Percentiles rank a stretch among this genome's conserved stretches.
Conservation (phyloP, 805 yeast genomes). For the Saccharomyces eubayanus region DNA sequence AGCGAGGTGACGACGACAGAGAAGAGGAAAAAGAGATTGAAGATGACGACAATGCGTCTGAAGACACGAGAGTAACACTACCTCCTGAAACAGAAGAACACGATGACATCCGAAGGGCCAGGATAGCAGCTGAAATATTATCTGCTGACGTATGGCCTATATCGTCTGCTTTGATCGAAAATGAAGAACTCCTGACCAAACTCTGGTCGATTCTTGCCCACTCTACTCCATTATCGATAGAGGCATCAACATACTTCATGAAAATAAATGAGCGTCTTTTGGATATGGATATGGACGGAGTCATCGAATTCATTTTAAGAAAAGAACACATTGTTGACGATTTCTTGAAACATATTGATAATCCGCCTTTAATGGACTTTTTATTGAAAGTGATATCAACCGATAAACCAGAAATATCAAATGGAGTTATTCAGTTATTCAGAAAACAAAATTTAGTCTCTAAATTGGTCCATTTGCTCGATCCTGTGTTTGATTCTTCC, state of each 20-base stretch:
- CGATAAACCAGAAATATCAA: slow-evolving; percentile 82
- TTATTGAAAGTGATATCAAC: slow-evolving; percentile 82
- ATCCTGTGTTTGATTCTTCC: slow-evolving; percentile 57
- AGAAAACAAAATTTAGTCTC: slow-evolving; percentile 68
- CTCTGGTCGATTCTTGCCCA: slow-evolving; percentile 77
- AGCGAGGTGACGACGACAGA: slow-evolving; percentile 11
- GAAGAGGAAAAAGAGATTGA: slow-evolving; percentile 13
- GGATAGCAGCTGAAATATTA: slow-evolving; percentile 78
- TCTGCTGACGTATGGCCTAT: slow-evolving; percentile 92
- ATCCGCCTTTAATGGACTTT: slow-evolving; percentile 92
- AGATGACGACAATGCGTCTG: slow-evolving; percentile 23
- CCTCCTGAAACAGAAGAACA: slow-evolving; percentile 33
- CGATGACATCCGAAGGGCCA: slow-evolving; percentile 40
- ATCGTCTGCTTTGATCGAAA: slow-evolving; percentile 81
- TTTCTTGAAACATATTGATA: slow-evolving; percentile 78
- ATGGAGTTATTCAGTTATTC: slow-evolving; percentile 74
- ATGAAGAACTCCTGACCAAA: slow-evolving; percentile 50
- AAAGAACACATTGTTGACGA: slow-evolving; percentile 68
- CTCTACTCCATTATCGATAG: slow-evolving; percentile 58
- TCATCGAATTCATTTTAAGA: slow-evolving; percentile 58
- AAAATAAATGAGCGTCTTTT: slow-evolving; percentile 83
- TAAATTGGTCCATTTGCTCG: slow-evolving; percentile 59
- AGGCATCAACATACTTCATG: slow-evolving; percentile 80
- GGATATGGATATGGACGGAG: slow-evolving; percentile 80
- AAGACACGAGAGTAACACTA: slow-evolving; percentile 25